These are phyloP conservation scores for Leishmania lainsoni DNA, from an alignment of 208 protist species.

Conservation along the genomic window DNA sequence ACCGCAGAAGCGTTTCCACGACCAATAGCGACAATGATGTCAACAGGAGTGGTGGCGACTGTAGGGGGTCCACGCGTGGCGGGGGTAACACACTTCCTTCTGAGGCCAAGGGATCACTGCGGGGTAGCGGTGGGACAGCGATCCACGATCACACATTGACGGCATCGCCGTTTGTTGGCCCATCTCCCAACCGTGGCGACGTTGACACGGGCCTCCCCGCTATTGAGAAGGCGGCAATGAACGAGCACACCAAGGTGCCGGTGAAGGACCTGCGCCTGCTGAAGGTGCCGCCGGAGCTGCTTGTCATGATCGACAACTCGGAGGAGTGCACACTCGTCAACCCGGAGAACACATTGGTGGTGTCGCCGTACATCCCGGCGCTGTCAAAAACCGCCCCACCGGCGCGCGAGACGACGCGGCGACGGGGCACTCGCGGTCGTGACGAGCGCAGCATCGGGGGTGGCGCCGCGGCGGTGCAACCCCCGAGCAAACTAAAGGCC, in stretches of 20 bases:
- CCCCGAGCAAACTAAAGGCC: not conserved
- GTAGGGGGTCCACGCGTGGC: not conserved
- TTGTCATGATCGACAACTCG: constrained; percentile 89
- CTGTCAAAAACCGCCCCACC: constrained; percentile 10
- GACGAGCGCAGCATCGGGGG: not conserved
- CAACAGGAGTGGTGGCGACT: not conserved
- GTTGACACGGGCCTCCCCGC: not conserved
- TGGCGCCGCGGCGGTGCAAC: not conserved
- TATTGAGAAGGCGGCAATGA: constrained; percentile 25
- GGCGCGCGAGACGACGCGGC: constrained; percentile 4
- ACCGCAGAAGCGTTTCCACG: not conserved
- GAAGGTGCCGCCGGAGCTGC: constrained; percentile 80
- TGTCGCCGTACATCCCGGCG: constrained; percentile 79
- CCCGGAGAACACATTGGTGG: constrained; percentile 79
- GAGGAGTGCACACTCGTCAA: constrained; percentile 81
- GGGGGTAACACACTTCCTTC: not conserved
- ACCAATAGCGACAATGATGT: constrained; percentile 11
- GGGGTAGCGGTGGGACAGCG: not conserved
- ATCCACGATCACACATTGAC: not conserved
- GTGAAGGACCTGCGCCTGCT: constrained; percentile 86
- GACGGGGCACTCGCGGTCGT: not conserved
- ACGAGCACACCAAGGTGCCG: constrained; percentile 63
- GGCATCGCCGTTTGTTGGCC: not conserved
- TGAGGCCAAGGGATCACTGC: not conserved
- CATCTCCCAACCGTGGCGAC: not conserved